These are phyloP conservation scores for Carpinus viminea DNA, from an alignment of 306 rosid genomes.

Conservation along the genomic window DNA sequence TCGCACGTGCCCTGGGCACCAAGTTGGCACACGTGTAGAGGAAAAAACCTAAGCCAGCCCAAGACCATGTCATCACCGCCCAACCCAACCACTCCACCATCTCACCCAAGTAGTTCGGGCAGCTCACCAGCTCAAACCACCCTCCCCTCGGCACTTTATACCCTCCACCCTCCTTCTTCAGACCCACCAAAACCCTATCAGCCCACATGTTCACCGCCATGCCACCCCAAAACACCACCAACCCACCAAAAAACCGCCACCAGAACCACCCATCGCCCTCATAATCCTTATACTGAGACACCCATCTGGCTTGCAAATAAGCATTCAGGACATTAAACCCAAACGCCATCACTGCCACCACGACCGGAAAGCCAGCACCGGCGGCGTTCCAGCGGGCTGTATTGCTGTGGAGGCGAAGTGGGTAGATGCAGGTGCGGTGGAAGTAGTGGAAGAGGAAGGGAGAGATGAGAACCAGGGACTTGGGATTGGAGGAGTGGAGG, in stretches of 20 bases:
- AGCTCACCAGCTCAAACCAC: slow-evolving; percentile 66
- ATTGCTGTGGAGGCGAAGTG: slow-evolving; percentile 44
- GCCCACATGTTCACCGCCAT: slow-evolving; percentile 64
- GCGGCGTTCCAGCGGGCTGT: not conserved
- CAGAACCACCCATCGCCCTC: slow-evolving; percentile 46
- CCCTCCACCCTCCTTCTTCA: slow-evolving; percentile 65
- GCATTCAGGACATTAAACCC: slow-evolving; percentile 58
- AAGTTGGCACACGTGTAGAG: slow-evolving; percentile 72
- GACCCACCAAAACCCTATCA: slow-evolving; percentile 56
- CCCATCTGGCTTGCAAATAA: slow-evolving; percentile 64
- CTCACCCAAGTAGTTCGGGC: slow-evolving; percentile 84
- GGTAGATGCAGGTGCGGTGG: slow-evolving; percentile 68
- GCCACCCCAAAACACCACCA: slow-evolving; percentile 48
- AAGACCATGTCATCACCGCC: slow-evolving; percentile 77
- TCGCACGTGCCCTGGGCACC: slow-evolving; percentile 77
- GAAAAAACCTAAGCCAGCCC: slow-evolving; percentile 68
- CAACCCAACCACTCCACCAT: slow-evolving; percentile 86
- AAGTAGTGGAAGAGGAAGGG: slow-evolving; percentile 69
- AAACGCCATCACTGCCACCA: slow-evolving; percentile 54
- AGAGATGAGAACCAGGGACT: slow-evolving; percentile 55
- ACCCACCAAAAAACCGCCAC: slow-evolving; percentile 43
- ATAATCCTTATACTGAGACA: slow-evolving; percentile 56
- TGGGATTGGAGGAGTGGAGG: slow-evolving; percentile 45
- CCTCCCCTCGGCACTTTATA: slow-evolving; percentile 72
- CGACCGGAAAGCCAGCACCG: slow-evolving; percentile 51